Conservation (phyloP, 2,329 filamentous ascomycete species). For the Lachnellula willkommii region DNA sequence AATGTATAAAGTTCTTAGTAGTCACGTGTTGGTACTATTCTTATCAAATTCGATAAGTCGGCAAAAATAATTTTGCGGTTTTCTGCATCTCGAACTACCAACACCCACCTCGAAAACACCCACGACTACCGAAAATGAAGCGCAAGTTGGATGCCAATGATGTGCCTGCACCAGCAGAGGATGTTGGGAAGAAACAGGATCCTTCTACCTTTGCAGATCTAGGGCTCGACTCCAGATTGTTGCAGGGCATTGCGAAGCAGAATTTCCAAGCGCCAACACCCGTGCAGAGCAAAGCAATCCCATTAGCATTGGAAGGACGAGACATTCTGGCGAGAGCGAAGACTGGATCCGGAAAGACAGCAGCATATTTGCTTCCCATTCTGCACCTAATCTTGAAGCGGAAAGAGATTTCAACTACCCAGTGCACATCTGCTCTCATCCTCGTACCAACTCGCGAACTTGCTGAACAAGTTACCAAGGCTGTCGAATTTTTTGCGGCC, state of each 20-base stretch:
- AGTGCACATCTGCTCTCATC: constrained; percentile 69
- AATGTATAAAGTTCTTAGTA: too few species aligned
- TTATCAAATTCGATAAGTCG: too few species aligned
- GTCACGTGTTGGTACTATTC: neutral
- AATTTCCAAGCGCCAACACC: constrained; percentile 82
- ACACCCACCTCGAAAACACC: neutral
- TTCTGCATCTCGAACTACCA: neutral
- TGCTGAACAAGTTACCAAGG: constrained; percentile 81
- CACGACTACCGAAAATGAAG: constrained; percentile 43
- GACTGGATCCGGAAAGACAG: constrained; percentile 95
- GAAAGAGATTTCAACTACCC: constrained; percentile 57
- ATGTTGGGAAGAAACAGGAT: constrained; percentile 25
- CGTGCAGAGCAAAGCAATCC: constrained; percentile 83
- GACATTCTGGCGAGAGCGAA: constrained; percentile 90
- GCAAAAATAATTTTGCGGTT: neutral
- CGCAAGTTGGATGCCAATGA: constrained; percentile 55
- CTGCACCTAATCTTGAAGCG: constrained; percentile 75
- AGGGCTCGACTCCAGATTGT: constrained; percentile 74
- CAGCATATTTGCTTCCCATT: constrained; percentile 90
- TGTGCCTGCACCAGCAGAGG: constrained; percentile 38
- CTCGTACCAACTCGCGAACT: constrained; percentile 93
- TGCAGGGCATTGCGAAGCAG: constrained; percentile 80
- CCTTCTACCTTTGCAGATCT: constrained; percentile 63
- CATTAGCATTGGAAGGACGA: constrained; percentile 77
- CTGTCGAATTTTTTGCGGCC: constrained; percentile 67